These are phyloP conservation scores for Pinus albicaulis DNA, from an alignment of 75 land plant genomes.

Conservation along the genomic window DNA sequence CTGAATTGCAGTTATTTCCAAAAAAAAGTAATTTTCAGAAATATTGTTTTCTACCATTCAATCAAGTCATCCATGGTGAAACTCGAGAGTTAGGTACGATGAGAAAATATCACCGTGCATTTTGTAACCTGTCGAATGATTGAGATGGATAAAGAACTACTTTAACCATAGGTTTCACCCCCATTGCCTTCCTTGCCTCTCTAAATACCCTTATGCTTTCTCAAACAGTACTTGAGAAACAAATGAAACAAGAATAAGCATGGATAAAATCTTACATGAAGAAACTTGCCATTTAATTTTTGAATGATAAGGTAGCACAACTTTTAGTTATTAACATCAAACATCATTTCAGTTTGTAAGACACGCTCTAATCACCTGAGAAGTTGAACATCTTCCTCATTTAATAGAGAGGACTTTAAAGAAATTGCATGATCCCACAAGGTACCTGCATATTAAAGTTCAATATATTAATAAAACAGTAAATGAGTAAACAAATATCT, in stretches of 20 bases:
- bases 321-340: background rate
- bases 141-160: too few relatives aligned
- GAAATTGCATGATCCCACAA: conserved; percentile 74
- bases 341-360: background rate
- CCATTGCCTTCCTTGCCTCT: background rate
- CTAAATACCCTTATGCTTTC: background rate
- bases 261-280: background rate
- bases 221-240: background rate
- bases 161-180: too few relatives aligned
- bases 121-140: too few relatives aligned
- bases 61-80: too few relatives aligned
- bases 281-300: background rate
- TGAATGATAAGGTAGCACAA: background rate
- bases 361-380: conserved; percentile 55
- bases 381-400: conserved; percentile 86
- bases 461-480: background rate
- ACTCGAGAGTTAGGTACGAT: too few relatives aligned
- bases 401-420: conserved; percentile 27
- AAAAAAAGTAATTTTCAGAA: too few relatives aligned
- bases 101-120: too few relatives aligned
- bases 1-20: too few relatives aligned
- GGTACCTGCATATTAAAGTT: conserved; percentile 49
- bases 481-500: background rate
- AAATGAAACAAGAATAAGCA: background rate
- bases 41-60: too few relatives aligned